A percentile compares a stretch with the other conserved stretches of the same genome.
phyloP scores from a whole-genome alignment of 202 grass and related monocot genomes.

The Panicum virgatum region DNA sequence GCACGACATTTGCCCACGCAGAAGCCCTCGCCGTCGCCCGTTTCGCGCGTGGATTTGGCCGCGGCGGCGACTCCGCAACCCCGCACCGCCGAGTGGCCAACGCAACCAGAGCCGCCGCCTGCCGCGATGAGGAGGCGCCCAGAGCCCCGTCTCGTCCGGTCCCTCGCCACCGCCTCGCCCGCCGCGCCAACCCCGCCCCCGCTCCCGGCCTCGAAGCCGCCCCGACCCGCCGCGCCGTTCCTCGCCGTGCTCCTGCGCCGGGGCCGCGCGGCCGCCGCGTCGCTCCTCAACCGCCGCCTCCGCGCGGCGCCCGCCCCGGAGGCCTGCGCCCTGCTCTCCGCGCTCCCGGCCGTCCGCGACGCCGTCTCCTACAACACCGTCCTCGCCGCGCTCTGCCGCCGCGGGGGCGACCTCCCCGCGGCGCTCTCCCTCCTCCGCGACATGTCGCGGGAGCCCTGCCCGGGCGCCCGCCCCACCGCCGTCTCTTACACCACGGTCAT shows the following conservation, averaged over 20 bases:
- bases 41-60: background rate
- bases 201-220: conserved; percentile 7
- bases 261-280: conserved; percentile 39
- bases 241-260: conserved; percentile 56
- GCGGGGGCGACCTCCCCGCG: background rate
- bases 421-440: conserved; percentile 57
- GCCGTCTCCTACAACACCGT: conserved; percentile 78
- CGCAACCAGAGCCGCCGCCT: background rate
- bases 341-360: conserved; percentile 60
- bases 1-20: background rate
- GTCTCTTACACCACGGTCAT: conserved; percentile 67
- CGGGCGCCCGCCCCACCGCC: conserved; percentile 38
- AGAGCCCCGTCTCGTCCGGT: conserved; percentile 33
- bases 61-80: background rate
- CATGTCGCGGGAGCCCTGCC: conserved; percentile 36
- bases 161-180: conserved; percentile 35
- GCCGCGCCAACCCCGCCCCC: background rate
- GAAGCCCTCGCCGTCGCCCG: background rate
- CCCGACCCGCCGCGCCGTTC: conserved; percentile 57
- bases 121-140: conserved; percentile 29
- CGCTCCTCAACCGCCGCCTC: conserved; percentile 50
- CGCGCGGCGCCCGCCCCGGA: conserved; percentile 34
- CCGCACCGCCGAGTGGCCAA: background rate
- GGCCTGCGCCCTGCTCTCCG: conserved; percentile 50
- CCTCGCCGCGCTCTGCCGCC: conserved; percentile 58